These are phyloP conservation scores for Salvia hispanica DNA, from an alignment of 257 asterid species.

Conservation along the genomic window DNA sequence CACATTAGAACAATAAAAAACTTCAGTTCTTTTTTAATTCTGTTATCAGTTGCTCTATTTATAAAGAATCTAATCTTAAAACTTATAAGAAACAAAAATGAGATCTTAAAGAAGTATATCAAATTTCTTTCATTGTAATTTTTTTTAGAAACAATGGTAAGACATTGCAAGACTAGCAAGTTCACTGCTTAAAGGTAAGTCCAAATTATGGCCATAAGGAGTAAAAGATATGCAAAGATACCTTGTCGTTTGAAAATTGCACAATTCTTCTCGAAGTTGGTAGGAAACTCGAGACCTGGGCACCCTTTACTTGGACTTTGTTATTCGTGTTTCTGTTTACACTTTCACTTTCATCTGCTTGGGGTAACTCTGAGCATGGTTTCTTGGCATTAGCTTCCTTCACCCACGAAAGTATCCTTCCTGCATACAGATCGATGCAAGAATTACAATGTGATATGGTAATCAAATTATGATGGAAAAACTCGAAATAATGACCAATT, in stretches of 20 bases:
- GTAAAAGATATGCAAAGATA: conserved; percentile 23
- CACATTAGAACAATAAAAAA: neutral
- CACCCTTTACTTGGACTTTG: conserved; percentile 42
- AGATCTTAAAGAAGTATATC: neutral
- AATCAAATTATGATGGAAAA: neutral
- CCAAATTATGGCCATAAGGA: too few relatives aligned
- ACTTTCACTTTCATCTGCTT: conserved; percentile 38
- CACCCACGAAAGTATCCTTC: conserved; percentile 74
- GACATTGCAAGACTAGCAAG: too few relatives aligned
- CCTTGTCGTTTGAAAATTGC: conserved; percentile 94
- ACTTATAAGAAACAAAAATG: neutral
- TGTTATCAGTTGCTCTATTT: neutral
- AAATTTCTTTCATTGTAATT: conserved; percentile 6
- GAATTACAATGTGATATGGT: conserved; percentile 8
- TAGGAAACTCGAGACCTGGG: conserved; percentile 73
- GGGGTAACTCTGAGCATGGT: conserved; percentile 36
- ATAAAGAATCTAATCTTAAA: neutral
- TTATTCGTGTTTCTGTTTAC: conserved; percentile 29
- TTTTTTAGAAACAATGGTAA: neutral
- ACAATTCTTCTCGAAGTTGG: conserved; percentile 95
- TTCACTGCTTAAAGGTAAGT: too few relatives aligned
- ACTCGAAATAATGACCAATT: too few relatives aligned
- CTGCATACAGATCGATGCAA: conserved; percentile 39
- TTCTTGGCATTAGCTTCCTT: conserved; percentile 45
- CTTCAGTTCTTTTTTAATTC: neutral